Conservation (phyloP, 768 basidiomycete species). For the Rhodotorula sphaerocarpa region DNA sequence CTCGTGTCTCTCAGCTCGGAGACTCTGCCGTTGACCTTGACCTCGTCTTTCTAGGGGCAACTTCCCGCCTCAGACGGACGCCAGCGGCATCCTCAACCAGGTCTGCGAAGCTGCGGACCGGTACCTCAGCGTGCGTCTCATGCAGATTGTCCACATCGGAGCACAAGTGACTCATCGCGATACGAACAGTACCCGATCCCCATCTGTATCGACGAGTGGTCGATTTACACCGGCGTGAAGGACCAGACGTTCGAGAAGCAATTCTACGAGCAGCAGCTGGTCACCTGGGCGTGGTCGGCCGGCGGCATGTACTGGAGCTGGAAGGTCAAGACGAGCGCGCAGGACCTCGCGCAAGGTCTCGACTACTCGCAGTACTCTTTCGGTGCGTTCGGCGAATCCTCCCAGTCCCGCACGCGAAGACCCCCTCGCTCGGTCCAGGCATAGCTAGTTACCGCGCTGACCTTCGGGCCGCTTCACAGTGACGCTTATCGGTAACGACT, state of each 20-base stretch:
- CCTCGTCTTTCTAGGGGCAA: constrained; percentile 13
- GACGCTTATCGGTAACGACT: constrained; percentile 19
- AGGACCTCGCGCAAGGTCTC: constrained; percentile 20
- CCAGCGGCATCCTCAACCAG: constrained; percentile 28
- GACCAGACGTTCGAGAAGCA: constrained; percentile 31
- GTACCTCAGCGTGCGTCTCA: neutral
- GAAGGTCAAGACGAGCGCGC: constrained; percentile 10
- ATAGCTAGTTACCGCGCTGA: neutral
- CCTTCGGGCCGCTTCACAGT: neutral
- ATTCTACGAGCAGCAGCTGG: constrained; percentile 38
- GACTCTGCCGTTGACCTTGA: neutral
- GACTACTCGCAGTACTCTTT: constrained; percentile 29
- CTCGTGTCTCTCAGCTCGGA: too few species aligned
- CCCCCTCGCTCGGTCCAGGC: neutral
- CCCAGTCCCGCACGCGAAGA: neutral
- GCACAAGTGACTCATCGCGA: too few species aligned
- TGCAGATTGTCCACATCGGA: neutral
- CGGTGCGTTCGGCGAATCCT: neutral
- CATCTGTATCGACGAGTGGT: constrained; percentile 38
- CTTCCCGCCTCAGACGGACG: constrained; percentile 35
- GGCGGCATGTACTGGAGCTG: constrained; percentile 29
- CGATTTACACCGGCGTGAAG: constrained; percentile 36
- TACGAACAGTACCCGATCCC: constrained; percentile 36
- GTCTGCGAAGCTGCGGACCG: constrained; percentile 35
- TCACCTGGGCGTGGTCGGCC: constrained; percentile 37